Base-by-base conservation (phyloP, 495 filamentous ascomycete species). In the Beverwykella pulmonaria region DNA sequence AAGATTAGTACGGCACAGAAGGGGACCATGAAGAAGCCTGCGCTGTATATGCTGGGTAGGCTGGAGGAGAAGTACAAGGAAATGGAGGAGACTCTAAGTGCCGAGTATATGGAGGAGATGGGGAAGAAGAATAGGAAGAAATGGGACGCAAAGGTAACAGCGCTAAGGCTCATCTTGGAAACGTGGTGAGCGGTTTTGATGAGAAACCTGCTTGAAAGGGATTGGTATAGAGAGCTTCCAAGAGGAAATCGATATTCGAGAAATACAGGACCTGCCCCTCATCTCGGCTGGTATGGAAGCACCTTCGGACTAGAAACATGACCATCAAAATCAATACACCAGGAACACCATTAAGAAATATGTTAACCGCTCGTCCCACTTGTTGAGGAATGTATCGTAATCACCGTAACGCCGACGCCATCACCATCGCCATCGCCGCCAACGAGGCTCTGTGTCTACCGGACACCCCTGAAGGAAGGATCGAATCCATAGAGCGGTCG, bases 401-500 rank as follows among this genome's bases (percentile, higher is more conserved):
- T n/a, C n/a, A n/a, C n/a, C n/a, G n/a, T 34, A 34, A 34, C 32
- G 6, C 12, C 6, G 12, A 34, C 32, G 5, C 32, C 32, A 6
- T 6, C 5, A 34, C 32, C 12, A 12, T 5, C 32, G 12, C 6
- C 6, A 34, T 34, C 12, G 32, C 5, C 5, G 32, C 6, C 32
- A 34, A 34, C 12, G 6, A 5, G 12, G 32, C 32, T 34, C 12
- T 34, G 5, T 12, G 6, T 12, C 49, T 41, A 60, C 2, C 41
- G 44, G 15, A 15, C 10, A 19, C 47, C 1, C 6, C 4, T 32
- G 29, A 53, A 62, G 17, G 52, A 32, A 10, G 61, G 52, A 17
- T 66, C 63, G 27, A 59, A 66, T 1, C 63, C 63, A 29, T 66
- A 66, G 2, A 66, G 9, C 1, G 63, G 54, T 2, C 17, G 14